These are phyloP conservation scores for Umbilicus rupestris DNA, from an alignment of 164 flowering plant genomes.

Conservation along the genomic window DNA sequence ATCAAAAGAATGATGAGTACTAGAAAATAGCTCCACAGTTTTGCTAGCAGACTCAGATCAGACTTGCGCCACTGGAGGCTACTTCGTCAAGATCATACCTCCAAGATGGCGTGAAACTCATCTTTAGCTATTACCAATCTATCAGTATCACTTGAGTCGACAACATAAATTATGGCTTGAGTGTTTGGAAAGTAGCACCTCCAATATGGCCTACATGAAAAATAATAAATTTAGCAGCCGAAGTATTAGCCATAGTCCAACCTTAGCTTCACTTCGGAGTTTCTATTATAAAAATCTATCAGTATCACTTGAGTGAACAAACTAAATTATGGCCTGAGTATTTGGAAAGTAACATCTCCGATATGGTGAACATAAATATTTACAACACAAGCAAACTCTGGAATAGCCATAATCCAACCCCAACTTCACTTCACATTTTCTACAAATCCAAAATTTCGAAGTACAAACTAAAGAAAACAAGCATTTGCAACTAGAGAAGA, in stretches of 20 bases:
- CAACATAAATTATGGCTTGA: slow-evolving; percentile 91
- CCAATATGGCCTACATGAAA: slow-evolving; percentile 83
- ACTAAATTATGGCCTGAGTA: too few species aligned
- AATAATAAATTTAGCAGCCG: neutral
- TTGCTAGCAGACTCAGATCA: neutral
- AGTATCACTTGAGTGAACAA: too few species aligned
- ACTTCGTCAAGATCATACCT: slow-evolving; percentile 32
- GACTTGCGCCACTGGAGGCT: neutral
- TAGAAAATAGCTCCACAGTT: neutral
- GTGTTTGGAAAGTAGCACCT: slow-evolving; percentile 97
- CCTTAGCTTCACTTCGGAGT: neutral
- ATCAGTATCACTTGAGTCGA: slow-evolving; percentile 96
- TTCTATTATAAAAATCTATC: neutral
- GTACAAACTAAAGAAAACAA: neutral
- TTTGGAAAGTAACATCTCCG: too few species aligned
- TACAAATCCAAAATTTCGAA: neutral
- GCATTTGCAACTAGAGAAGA: neutral
- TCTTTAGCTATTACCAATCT: slow-evolving; percentile 85
- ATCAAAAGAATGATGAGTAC: neutral
- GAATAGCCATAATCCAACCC: too few species aligned
- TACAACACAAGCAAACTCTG: too few species aligned
- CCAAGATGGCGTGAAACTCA: slow-evolving; percentile 90
- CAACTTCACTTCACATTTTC: neutral
- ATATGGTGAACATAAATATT: too few species aligned
- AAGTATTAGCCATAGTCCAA: neutral